Evolutionary conservation across 345 rosid genomes (phyloP).

Genomic region (Cardamine occulta): DNA sequence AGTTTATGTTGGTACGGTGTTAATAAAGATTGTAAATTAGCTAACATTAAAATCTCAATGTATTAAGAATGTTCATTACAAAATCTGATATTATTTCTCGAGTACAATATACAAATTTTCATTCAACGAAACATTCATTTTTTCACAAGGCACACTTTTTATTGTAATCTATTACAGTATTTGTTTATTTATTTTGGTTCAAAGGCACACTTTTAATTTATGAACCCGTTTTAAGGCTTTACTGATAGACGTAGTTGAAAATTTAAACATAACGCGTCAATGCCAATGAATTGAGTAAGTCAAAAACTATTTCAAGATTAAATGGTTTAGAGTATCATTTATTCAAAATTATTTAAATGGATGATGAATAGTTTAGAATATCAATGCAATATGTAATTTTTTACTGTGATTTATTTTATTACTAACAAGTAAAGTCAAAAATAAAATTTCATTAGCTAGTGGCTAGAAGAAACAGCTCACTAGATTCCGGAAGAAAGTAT

Average conservation of each 20-base stretch:
- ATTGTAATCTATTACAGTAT: not conserved
- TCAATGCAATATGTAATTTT: not conserved
- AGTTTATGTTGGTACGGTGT: not conserved
- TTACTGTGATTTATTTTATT: not conserved
- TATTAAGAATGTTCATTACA: not conserved
- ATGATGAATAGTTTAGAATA: not conserved
- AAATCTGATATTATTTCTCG: not conserved
- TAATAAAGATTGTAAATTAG: not conserved
- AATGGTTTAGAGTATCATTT: not conserved
- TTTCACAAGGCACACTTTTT: not conserved
- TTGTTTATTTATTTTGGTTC: not conserved
- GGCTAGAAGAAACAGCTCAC: constrained; percentile 33
- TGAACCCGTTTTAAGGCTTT: not conserved
- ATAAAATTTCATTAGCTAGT: constrained; percentile 19
- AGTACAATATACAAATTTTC: not conserved
- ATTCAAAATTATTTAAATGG: not conserved
- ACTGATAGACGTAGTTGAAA: not conserved
- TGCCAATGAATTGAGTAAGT: constrained; percentile 6
- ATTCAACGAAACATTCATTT: not conserved
- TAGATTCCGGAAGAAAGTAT: constrained; percentile 19
- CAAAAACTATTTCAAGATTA: not conserved
- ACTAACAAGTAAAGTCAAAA: constrained; percentile 1
- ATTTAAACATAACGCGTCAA: not conserved
- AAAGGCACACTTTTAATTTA: not conserved
- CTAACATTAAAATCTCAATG: not conserved